phyloP scores from a whole-genome alignment of 2,329 filamentous ascomycete genomes.

The Phialophora chinensis region DNA sequence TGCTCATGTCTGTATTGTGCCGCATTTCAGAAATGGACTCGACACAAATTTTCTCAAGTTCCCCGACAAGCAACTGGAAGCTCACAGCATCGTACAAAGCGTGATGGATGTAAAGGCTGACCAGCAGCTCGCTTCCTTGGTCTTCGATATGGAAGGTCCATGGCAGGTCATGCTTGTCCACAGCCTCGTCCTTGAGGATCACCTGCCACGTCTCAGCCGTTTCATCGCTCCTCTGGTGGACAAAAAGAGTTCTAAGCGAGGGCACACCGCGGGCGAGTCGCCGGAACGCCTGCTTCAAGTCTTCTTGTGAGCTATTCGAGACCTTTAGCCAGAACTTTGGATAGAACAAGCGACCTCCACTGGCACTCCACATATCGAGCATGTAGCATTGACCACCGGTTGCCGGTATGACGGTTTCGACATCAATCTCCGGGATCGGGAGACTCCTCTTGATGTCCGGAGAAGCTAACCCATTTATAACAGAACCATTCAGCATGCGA shows the following conservation, averaged over 20 bases:
- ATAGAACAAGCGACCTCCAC: conserved; percentile 71
- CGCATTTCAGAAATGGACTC: conserved; percentile 28
- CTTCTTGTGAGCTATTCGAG: conserved; percentile 46
- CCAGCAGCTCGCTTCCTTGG: conserved; percentile 35
- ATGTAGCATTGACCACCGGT: conserved; percentile 82
- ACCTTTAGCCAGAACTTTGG: conserved; percentile 71
- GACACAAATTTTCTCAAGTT: conserved; percentile 56
- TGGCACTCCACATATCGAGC: conserved; percentile 76
- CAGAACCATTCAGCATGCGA: neutral
- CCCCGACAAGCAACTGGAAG: conserved; percentile 66
- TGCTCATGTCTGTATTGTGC: conserved; percentile 40
- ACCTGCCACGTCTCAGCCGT: conserved; percentile 36
- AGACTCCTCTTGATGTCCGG: conserved; percentile 8
- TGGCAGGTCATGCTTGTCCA: conserved; percentile 30
- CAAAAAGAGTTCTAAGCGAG: conserved; percentile 72
- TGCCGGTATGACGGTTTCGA: conserved; percentile 69
- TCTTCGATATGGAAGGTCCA: conserved; percentile 22
- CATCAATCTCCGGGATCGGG: conserved; percentile 51
- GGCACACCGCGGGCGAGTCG: conserved; percentile 61
- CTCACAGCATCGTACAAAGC: conserved; percentile 87
- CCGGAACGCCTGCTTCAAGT: conserved; percentile 67
- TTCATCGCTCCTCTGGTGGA: conserved; percentile 42
- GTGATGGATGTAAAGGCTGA: conserved; percentile 74
- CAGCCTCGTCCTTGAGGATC: conserved; percentile 27
- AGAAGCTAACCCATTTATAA: neutral